Percentiles rank a stretch among this genome's conserved stretches.
These are phyloP conservation scores for Pseudopediastrum boryanum DNA, from an alignment of 139 green algal species.

Conservation along the genomic window DNA sequence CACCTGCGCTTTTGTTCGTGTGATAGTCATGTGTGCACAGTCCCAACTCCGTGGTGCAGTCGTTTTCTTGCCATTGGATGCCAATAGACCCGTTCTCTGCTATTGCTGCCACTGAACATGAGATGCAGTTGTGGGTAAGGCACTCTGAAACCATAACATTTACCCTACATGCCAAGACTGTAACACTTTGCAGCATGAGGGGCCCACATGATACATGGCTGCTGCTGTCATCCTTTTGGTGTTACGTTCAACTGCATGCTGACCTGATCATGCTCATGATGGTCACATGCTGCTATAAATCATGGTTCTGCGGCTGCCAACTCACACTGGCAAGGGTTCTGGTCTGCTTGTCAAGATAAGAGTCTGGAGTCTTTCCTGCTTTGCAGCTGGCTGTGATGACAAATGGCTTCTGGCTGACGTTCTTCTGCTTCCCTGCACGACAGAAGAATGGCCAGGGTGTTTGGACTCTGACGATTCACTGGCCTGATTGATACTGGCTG, in stretches of 20 bases:
- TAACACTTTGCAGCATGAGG: too few relatives aligned
- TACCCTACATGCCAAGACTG: too few relatives aligned
- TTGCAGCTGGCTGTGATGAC: neutral
- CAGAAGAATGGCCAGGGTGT: neutral
- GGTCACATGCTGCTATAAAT: neutral
- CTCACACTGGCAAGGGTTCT: conserved; percentile 14
- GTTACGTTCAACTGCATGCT: neutral
- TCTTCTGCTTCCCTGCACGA: neutral
- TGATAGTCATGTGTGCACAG: neutral
- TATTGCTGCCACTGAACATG: too few relatives aligned
- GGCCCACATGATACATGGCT: too few relatives aligned
- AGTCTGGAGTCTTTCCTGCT: conserved; percentile 12
- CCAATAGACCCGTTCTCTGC: neutral
- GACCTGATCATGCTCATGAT: neutral
- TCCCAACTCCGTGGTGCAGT: neutral
- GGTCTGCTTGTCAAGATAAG: conserved; percentile 28
- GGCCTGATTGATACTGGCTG: neutral
- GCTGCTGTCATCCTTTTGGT: neutral
- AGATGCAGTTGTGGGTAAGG: too few relatives aligned
- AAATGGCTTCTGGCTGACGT: conserved; percentile 32
- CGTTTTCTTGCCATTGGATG: neutral
- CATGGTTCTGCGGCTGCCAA: neutral
- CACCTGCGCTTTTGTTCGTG: neutral
- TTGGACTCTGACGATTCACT: neutral
- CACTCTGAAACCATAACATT: too few relatives aligned